Base-by-base conservation (phyloP, 1,284 basidiomycete species). In the Sporisorium graminicola region DNA sequence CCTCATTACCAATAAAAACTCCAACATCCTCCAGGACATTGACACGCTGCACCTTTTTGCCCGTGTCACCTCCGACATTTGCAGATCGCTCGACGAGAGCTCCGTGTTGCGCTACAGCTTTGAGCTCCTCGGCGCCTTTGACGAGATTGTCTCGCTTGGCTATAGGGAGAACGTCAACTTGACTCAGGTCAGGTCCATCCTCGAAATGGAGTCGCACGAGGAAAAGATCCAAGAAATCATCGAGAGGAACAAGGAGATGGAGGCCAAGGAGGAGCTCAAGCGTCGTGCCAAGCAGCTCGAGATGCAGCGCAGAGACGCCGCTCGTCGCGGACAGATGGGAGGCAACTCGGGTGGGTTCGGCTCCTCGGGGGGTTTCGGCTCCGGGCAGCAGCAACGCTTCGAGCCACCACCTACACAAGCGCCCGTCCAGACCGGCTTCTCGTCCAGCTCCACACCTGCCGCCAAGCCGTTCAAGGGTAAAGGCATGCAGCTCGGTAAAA, bases 201-300 rank as follows among this genome's bases (percentile, higher is more conserved):
- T 99, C 78, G 97, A 98, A 89, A 98, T 98, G 92, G 97, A 99
- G 88, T 94, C 92, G 87, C 97, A 99, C 87, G 97, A 99, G 86
- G 97, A 99, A 88, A 98, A 98, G 89, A 98, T 99, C 75, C 95
- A 99, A 86, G 97, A 99, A 82, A 99, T 99, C 86, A 99, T 99
- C 80, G 93, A 95, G 71, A 82, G 94, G 91, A 99, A 99, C 89
- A 99, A 99, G 88, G 96, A 99, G 87, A 94, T 94, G 24, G 97
- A 99, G 85, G 97, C 97, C 5, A 99, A 99, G 87, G 97, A 99
- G 86, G 97, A 98, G 86, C 92, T 99, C 85, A 99, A 98, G 87
- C 91, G 97, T 57, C 92, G 96, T 44, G 96, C 97, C 3, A 97
- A 98, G 86, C 95, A 98, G 86, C 91, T 99, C 79, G 97, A 99